Evolutionary conservation across 2,329 filamentous ascomycete species (phyloP), one percentile per base, ranked within the genome.

Genomic region (Pseudopyricularia javanii): DNA sequence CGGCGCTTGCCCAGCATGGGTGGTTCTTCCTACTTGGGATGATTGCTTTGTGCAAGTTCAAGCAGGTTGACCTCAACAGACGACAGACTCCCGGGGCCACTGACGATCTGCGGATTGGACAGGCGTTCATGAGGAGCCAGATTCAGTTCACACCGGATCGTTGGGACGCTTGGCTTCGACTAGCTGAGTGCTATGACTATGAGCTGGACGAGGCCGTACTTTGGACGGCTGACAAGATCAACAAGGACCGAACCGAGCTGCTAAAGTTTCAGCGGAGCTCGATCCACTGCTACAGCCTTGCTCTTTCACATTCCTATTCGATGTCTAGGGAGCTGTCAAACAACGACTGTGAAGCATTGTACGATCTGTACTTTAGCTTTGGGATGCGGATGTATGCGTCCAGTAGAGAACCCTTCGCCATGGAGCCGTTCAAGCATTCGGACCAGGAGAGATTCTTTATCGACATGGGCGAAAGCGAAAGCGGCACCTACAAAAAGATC

Each of bases 21-120:
- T 97, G 91, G 91, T 95, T 89, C 65, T 95, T 93, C 65, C 71
- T 96, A 30, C 79, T 95, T 56, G 91, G 91, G 20, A 86, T 93
- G 75, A 87, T 95, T 53, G 84, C 88, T 2, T 75, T 97, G 54
- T 88, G 86, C 45, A 95, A 90, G 61, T 97, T 95, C 64, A 82
- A 81, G 58, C 76, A 72, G 32, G 77, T 79, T 64, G 87, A 73
- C 73, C 78, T 71, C 68, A 91, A 75, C 56, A 88, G 91, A 61
- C 80, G 89, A 20, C 78, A 89, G 60, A 88, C 80, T 3, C 85
- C 86, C 1, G 85, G 85, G 3, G 85, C 88, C 14, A 91, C 86
- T 0, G 88, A 91, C 59, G 90, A 95, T 61, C 73, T 95, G 50
- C 85, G 91, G 51, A 85, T 89, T 51, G 89, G 88, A 3, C 82